These are phyloP conservation scores for Cryptosporidium viatorum DNA, from an alignment of 169 alveolate species.

Conservation along the genomic window DNA sequence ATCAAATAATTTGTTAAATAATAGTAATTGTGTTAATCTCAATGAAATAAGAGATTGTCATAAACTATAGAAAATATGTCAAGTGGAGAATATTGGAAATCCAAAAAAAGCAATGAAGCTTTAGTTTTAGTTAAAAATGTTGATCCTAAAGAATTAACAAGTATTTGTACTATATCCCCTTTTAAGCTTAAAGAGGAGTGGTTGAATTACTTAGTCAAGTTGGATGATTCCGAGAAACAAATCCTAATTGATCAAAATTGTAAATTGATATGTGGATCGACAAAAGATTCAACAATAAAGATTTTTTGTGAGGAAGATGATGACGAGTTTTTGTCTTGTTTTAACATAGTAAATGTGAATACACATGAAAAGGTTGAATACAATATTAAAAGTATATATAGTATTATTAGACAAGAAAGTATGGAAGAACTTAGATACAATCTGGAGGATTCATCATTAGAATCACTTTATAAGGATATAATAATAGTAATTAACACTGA, in stretches of 20 bases:
- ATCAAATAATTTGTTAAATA: not conserved
- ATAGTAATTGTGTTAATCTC: not conserved
- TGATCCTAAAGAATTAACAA: constrained; percentile 14
- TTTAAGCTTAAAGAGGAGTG: constrained; percentile 37
- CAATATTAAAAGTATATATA: constrained; percentile 4
- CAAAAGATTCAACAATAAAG: constrained; percentile 8
- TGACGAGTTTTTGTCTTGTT: constrained; percentile 28
- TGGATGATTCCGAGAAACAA: constrained; percentile 22
- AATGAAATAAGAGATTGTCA: not conserved
- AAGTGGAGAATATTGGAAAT: not conserved
- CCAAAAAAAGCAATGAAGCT: constrained; percentile 8
- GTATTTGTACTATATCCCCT: constrained; percentile 46
- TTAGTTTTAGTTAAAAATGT: constrained; percentile 22
- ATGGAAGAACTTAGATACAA: constrained; percentile 16
- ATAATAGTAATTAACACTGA: constrained; percentile 17
- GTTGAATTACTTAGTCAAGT: constrained; percentile 47
- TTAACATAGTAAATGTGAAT: constrained; percentile 27
- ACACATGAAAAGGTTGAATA: constrained; percentile 13
- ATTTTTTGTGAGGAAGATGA: constrained; percentile 30
- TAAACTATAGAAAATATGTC: not conserved
- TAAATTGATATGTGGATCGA: constrained; percentile 29
- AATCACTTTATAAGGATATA: constrained; percentile 15
- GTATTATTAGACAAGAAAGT: constrained; percentile 40
- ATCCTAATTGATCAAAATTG: not conserved
- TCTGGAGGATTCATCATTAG: not conserved